These are phyloP conservation scores for Geosmithia putterillii DNA, from an alignment of 2,329 filamentous ascomycete species.

Conservation along the genomic window DNA sequence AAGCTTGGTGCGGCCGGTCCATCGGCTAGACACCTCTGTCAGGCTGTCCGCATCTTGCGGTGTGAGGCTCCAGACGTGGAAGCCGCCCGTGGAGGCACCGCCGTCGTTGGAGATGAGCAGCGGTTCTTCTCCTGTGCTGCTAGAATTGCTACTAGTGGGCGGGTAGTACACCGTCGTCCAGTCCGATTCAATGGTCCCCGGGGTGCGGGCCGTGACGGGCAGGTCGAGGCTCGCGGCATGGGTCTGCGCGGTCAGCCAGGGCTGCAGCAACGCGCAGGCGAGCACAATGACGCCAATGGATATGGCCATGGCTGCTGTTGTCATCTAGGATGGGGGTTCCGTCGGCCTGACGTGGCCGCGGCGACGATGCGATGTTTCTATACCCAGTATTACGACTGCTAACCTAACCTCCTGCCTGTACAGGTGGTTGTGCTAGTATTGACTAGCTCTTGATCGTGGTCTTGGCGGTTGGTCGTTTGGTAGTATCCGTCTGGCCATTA, in stretches of 20 bases:
- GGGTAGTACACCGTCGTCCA: conserved; percentile 27
- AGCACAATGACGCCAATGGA: too few relatives aligned
- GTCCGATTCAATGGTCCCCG: conserved; percentile 24
- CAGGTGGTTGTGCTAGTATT: too few relatives aligned
- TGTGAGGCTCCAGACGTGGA: conserved; percentile 22
- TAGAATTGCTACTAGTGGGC: too few relatives aligned
- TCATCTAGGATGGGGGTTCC: too few relatives aligned
- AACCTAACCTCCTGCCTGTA: too few relatives aligned
- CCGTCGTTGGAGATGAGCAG: conserved; percentile 33
- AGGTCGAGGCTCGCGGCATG: conserved; percentile 6
- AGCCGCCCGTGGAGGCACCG: conserved; percentile 26
- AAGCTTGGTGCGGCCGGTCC: conserved; percentile 31
- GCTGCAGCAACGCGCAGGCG: neutral
- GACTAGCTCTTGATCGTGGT: too few relatives aligned
- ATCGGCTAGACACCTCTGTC: conserved; percentile 15
- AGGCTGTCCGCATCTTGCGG: conserved; percentile 10
- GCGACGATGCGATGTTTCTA: too few relatives aligned
- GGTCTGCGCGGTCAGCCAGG: neutral
- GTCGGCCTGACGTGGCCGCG: too few relatives aligned
- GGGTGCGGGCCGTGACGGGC: conserved; percentile 19
- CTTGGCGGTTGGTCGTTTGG: too few relatives aligned
- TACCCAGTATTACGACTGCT: too few relatives aligned
- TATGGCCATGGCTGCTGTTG: too few relatives aligned
- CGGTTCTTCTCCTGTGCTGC: conserved; percentile 12
- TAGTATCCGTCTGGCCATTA: too few relatives aligned